Conservation (phyloP, 2,329 filamentous ascomycete genomes). For the Aspergillus sp. region DNA sequence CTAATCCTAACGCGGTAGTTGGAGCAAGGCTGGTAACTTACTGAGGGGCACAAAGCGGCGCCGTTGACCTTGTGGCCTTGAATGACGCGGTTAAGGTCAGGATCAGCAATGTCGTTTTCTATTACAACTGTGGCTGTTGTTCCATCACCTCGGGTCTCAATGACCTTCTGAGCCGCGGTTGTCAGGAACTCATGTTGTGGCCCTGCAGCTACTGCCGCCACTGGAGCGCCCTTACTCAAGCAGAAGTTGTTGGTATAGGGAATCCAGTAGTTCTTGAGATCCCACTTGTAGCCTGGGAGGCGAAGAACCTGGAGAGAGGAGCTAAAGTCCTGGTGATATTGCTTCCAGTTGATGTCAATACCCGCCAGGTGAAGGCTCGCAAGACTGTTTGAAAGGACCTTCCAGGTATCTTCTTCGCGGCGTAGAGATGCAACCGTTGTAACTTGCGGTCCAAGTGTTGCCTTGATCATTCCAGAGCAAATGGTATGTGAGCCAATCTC, state of each 20-base stretch:
- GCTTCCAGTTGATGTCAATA: constrained; percentile 44
- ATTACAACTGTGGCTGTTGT: constrained; percentile 33
- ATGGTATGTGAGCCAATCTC: constrained; percentile 59
- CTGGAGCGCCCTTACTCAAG: constrained; percentile 35
- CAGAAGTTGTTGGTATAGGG: constrained; percentile 40
- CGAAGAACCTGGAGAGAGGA: constrained; percentile 33
- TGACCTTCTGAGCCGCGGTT: constrained; percentile 33
- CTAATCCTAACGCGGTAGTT: neutral
- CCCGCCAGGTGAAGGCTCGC: constrained; percentile 41
- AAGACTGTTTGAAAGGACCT: constrained; percentile 40
- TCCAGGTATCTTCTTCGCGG: constrained; percentile 45
- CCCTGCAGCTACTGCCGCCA: constrained; percentile 15
- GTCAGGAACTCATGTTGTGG: constrained; percentile 29
- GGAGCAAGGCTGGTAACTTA: constrained; percentile 17
- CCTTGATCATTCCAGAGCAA: constrained; percentile 49
- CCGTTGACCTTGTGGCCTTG: constrained; percentile 42
- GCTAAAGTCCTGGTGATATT: constrained; percentile 46
- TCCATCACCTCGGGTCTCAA: constrained; percentile 30
- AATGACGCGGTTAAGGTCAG: constrained; percentile 37
- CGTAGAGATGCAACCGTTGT: constrained; percentile 50
- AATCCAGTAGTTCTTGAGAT: constrained; percentile 46
- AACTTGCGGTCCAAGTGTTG: constrained; percentile 62
- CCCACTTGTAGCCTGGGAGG: constrained; percentile 42
- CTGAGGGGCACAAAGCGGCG: constrained; percentile 37
- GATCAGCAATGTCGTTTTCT: constrained; percentile 39